These are phyloP conservation scores for Lipomyces spencermartinsiae DNA, from an alignment of 805 yeast genomes.

Conservation along the genomic window DNA sequence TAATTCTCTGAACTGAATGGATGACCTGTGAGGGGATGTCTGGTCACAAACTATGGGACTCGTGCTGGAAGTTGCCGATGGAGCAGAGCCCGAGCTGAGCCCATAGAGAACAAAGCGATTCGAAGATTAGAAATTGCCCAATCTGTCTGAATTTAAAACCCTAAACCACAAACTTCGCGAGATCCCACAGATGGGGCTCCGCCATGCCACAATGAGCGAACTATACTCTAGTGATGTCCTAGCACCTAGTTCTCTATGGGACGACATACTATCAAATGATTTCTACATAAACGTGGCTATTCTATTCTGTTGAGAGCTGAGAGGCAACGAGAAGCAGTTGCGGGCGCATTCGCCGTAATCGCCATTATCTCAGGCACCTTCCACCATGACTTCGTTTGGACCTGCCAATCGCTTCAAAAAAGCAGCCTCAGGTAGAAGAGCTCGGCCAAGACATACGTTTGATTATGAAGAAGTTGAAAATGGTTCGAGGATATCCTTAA, in stretches of 20 bases:
- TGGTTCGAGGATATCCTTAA: background rate
- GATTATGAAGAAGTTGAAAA: conserved; percentile 27
- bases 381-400: conserved; percentile 11
- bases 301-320: background rate
- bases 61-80: background rate
- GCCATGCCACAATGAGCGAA: background rate
- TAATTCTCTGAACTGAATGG: background rate
- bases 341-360: background rate
- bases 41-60: background rate
- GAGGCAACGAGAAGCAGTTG: background rate
- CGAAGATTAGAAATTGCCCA: background rate
- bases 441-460: conserved; percentile 23
- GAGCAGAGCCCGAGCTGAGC: background rate
- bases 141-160: background rate
- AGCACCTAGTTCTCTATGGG: background rate
- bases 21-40: background rate
- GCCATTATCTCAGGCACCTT: background rate
- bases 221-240: background rate
- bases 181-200: background rate
- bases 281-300: background rate
- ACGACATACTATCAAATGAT: background rate
- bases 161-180: background rate
- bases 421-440: conserved; percentile 22
- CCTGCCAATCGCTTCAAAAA: conserved; percentile 22
- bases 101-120: background rate